Evolutionary conservation across 1,284 basidiomycete genomes (phyloP), one percentile per base, ranked within the genome.

Genomic region (Thelephora terrestris): DNA sequence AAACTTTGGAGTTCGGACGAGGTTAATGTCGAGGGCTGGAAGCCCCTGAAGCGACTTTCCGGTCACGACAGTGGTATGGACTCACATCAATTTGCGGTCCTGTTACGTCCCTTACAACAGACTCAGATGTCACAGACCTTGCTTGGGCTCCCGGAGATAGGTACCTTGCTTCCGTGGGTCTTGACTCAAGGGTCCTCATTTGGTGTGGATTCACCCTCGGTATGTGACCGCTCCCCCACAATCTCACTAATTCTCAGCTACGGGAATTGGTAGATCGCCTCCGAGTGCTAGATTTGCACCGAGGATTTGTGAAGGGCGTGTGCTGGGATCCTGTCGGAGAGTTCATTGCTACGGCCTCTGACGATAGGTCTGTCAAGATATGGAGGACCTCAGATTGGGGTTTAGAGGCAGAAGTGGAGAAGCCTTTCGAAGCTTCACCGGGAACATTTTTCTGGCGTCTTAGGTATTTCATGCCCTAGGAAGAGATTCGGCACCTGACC

Each of bases 291-390:
- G 87, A 91, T 50, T 80, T 82, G 47, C 96, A 99, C 62, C 82
- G 91, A 59, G 94, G 94, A 5, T 98, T 98, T 63, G 93, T 99
- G 57, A 99, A 99, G 66, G 96, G 96, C 47, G 91, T 99, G 45
- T 93, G 91, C 58, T 99, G 94, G 81, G 96, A 99, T 66, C 95
- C 96, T 1, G 89, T 95, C 4, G 95, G 95, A 43, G 88, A 97
- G 65, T 98, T 85, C 61, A 78, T 99, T 47, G 93, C 93, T 6
- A 96, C 93, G n/a, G 82, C 94, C 65, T 95, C 92, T 12, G 95
- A 98, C 64, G 96, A 99, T 68, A 84, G 91, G 63, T 87, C 89
- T 2, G 89, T 98, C 54, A 95, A 95, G 61, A 87, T 99, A 43
- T 99, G 96, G 96, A 78, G 89, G 54, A 96, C 93, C 0, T 81